Base-by-base conservation (phyloP, 2,329 filamentous ascomycete species). In the Verticillium zaregamsianum region DNA sequence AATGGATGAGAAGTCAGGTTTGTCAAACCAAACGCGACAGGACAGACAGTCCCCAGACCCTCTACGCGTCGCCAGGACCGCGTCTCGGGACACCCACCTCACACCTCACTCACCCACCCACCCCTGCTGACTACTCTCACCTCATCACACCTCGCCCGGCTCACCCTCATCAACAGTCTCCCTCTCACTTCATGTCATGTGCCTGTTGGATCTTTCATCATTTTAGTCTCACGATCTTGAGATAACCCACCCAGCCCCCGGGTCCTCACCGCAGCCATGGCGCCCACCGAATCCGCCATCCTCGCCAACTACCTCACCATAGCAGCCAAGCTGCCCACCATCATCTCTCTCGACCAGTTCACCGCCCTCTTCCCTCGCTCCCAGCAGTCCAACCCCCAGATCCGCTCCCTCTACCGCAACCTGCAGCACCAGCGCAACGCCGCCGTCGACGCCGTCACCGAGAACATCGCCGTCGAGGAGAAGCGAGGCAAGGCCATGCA, bases 301-400 rank as follows among this genome's bases (percentile, higher is more conserved):
- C 84, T 96, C 59, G 82, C 82, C 69, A 89, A 90, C 74, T 96
- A 94, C 73, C 86, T 96, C 62, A 84, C 96, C 39, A 82, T 89
- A 33, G 90, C 92, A 14, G 88, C 92, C 8, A 83, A 90, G 32
- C 81, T 96, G 40, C 88, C 90, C 52, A 84, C 89, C 65, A 85
- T 93, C 70, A 80, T 93, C 67, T 88, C 91, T 8, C 82, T 93
- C 56, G 82, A 87, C 62, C 85, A 92, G 66, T 96, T 96, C 79
- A 87, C 86, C 54, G 82, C 88, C 32, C 82, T 94, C 52, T 95
- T 96, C 70, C 92, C 92, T 12, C 85, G 82, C 58, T 75, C 84
- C 45, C 80, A 88, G 58, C 89, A 88, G 63, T 78, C 82, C 28
- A 89, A 88, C 56, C 85, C 90, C 0, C 86, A 89, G 61, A 82